phyloP scores from a whole-genome alignment of 2,329 filamentous ascomycete species.

The Ophiostoma populinum region DNA sequence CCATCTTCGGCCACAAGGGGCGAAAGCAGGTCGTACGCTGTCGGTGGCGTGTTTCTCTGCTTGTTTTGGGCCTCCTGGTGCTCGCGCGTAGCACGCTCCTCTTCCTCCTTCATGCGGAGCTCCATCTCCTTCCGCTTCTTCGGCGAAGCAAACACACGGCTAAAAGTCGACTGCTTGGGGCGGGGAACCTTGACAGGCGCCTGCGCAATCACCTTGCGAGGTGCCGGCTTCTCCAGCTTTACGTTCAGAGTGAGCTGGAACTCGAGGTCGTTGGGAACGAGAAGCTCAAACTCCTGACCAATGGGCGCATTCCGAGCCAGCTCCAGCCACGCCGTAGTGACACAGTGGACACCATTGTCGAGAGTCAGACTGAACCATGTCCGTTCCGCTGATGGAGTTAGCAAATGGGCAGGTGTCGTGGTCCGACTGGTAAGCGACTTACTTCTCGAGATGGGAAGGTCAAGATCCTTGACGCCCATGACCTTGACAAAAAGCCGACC shows the following conservation, averaged over 20 bases:
- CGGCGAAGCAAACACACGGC: constrained; percentile 79
- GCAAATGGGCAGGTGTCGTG: not conserved
- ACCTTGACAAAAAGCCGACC: constrained; percentile 95
- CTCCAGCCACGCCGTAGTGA: constrained; percentile 91
- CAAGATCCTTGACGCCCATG: constrained; percentile 91
- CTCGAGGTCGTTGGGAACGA: constrained; percentile 93
- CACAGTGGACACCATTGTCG: constrained; percentile 96
- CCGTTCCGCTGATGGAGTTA: constrained; percentile 48
- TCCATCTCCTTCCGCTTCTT: constrained; percentile 96
- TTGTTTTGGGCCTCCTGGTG: constrained; percentile 46
- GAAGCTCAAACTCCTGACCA: constrained; percentile 93
- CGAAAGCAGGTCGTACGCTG: constrained; percentile 73
- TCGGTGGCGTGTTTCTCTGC: constrained; percentile 46
- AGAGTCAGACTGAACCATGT: constrained; percentile 91
- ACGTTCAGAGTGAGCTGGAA: constrained; percentile 96
- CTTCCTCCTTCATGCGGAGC: constrained; percentile 64
- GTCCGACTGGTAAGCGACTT: constrained; percentile 21
- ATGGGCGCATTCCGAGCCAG: constrained; percentile 84
- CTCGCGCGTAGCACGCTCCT: constrained; percentile 50
- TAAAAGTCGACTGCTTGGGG: constrained; percentile 75
- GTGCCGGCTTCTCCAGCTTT: constrained; percentile 67
- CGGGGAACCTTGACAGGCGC: constrained; percentile 46
- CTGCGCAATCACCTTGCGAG: constrained; percentile 24
- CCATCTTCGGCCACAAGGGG: constrained; percentile 79
- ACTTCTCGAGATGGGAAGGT: constrained; percentile 82